phyloP scores from a whole-genome alignment of 1,284 basidiomycete species.

The Pascua guehoae region DNA sequence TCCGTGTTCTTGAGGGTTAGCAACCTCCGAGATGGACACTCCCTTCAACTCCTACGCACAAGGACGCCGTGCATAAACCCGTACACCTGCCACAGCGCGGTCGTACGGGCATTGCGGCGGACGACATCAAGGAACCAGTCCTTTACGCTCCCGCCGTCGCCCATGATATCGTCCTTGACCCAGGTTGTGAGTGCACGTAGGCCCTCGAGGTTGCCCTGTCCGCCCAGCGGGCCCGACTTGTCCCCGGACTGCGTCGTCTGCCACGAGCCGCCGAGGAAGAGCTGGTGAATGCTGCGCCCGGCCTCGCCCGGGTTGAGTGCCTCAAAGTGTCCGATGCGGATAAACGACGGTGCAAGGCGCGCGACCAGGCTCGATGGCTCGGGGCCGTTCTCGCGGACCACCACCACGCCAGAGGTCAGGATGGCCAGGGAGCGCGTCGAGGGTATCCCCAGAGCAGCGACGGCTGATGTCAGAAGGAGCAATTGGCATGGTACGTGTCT shows the following conservation, averaged over 20 bases:
- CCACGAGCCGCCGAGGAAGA: conserved; percentile 53
- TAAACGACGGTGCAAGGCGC: conserved; percentile 81
- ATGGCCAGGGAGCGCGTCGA: conserved; percentile 84
- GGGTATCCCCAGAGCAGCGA: conserved; percentile 80
- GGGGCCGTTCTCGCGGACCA: conserved; percentile 66
- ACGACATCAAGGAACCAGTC: conserved; percentile 72
- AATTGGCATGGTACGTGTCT: neutral
- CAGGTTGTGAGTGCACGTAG: conserved; percentile 70
- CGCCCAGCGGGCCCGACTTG: conserved; percentile 21
- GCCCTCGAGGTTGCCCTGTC: conserved; percentile 69
- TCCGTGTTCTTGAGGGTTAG: conserved; percentile 66
- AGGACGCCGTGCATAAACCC: conserved; percentile 86
- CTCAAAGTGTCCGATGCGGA: conserved; percentile 89
- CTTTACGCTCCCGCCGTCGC: conserved; percentile 60
- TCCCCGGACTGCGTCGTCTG: conserved; percentile 54
- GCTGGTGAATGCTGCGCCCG: conserved; percentile 51
- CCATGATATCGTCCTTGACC: conserved; percentile 58
- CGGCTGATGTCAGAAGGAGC: conserved; percentile 56
- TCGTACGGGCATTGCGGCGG: conserved; percentile 79
- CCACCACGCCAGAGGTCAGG: conserved; percentile 66
- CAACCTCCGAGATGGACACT: too few relatives aligned
- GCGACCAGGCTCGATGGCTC: conserved; percentile 78
- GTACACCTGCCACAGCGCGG: conserved; percentile 86
- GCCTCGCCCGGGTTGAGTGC: conserved; percentile 68
- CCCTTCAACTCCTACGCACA: neutral